Conservation (phyloP, 129 eudicot genomes). For the Chrysanthemum makinoi region DNA sequence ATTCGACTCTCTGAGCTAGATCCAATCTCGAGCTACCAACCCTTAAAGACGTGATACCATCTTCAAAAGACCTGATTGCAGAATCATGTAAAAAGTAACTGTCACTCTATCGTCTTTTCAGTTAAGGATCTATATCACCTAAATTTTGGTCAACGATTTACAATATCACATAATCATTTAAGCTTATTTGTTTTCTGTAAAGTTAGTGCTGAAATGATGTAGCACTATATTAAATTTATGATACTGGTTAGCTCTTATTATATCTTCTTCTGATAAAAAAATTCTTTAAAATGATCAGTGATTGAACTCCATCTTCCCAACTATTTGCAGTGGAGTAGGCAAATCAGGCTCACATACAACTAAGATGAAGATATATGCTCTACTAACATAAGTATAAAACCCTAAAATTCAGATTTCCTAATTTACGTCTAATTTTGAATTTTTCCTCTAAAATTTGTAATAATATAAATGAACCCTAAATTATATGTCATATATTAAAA, state of each 20-base stretch:
- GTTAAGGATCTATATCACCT: background rate
- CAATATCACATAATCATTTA: background rate
- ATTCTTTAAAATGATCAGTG: conserved; percentile 1
- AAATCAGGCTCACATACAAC: conserved; percentile 24
- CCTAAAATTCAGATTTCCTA: too few relatives aligned
- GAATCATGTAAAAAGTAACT: background rate
- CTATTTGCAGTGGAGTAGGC: conserved; percentile 22
- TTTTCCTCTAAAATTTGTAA: too few relatives aligned
- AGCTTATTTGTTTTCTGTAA: too few relatives aligned
- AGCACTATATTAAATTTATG: background rate
- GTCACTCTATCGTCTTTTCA: background rate
- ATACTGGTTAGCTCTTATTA: background rate
- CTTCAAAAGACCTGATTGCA: too few relatives aligned
- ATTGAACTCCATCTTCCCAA: conserved; percentile 25
- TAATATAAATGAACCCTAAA: too few relatives aligned
- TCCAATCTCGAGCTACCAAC: too few relatives aligned
- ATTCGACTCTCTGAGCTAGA: too few relatives aligned
- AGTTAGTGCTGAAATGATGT: too few relatives aligned
- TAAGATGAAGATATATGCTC: conserved; percentile 9
- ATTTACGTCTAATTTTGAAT: too few relatives aligned
- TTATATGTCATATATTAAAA: too few relatives aligned
- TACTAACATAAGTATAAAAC: background rate
- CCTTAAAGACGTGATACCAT: too few relatives aligned
- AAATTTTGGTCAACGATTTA: background rate
- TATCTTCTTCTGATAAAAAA: background rate